Base-by-base conservation (phyloP, 2,329 filamentous ascomycete genomes). In the Decorospora gaudefroyi region DNA sequence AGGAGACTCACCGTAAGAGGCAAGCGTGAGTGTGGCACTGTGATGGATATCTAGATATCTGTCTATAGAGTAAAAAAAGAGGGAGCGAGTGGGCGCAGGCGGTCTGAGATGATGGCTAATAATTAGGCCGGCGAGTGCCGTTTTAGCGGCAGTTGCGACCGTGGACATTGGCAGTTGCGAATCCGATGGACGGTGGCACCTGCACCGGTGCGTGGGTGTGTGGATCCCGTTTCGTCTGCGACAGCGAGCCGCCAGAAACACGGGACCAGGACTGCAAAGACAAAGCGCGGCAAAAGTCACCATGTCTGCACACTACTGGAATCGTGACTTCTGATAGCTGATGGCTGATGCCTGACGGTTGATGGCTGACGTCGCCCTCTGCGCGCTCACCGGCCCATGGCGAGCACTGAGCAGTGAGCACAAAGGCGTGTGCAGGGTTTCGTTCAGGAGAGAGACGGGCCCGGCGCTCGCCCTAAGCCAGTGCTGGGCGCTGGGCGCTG, bases 401-500 rank as follows among this genome's bases (percentile, higher is more conserved):
- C 26, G 5, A 15, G 26, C 26, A 15, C 26, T 7, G 26, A 6
- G 26, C 21, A 10, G 21, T 6, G 6, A 29, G 29, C 30, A 40
- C 28, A 30, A 17, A 28, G 35, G 42, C 36, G 36, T 30, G 49
- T 42, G 53, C 54, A 58, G 48, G 55, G 55, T 51, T 54, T 48
- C 16, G 47, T 40, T 48, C 50, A 46, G 55, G 47, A 45, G 38
- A 45, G 38, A 44, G 49, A 52, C 43, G 41, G 51, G 54, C 37
- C 51, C 53, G 46, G 47, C 42, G 41, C 26, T 23, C 30, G 33
- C 40, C 41, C 43, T 52, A 53, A 51, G 49, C 39, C 26, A 32
- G 30, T 45, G 51, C n/a, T n/a, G n/a, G n/a, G 50, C 39, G 51
- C 51, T 25, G 46, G 36, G 30, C 44, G 53, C 49, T 59, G 53